Evolutionary conservation across 345 rosid species (phyloP).

Genomic region (Lenwebbia sp.): DNA sequence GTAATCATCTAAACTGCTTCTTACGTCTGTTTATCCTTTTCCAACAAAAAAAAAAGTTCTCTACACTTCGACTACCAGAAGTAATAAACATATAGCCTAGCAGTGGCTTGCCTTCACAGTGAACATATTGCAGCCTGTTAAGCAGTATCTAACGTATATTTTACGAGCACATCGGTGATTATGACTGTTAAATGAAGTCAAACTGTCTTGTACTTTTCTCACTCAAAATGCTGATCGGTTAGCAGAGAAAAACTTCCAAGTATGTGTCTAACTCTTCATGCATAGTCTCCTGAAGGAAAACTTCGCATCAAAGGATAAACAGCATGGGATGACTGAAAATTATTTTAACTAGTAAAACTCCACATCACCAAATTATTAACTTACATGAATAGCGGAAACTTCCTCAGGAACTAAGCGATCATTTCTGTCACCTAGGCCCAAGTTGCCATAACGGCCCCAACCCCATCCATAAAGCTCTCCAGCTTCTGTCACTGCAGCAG

Average conservation of each 20-base stretch:
- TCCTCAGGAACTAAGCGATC: conserved; percentile 87
- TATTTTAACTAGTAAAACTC: not conserved
- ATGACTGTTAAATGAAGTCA: not conserved
- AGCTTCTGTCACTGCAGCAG: conserved; percentile 84
- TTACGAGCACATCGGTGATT: not conserved
- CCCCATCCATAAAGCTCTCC: conserved; percentile 99
- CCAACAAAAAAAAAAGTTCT: not conserved
- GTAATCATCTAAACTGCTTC: not conserved
- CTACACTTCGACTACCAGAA: not conserved
- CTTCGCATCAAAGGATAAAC: not conserved
- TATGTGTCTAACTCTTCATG: not conserved
- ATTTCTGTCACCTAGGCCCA: conserved; percentile 91
- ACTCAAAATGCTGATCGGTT: not conserved
- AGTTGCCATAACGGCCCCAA: conserved; percentile 94
- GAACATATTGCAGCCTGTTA: not conserved
- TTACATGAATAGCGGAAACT: conserved; percentile 52
- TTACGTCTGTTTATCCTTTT: not conserved
- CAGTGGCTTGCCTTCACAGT: not conserved
- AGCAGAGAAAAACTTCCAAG: not conserved
- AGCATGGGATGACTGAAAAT: not conserved
- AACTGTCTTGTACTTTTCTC: not conserved
- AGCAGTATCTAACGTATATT: not conserved
- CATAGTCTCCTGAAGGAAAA: not conserved
- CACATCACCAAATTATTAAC: conserved; percentile 15
- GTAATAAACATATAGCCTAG: not conserved